A percentile compares a stretch with the other conserved stretches of the same genome.
These are phyloP conservation scores for Neonectria hederae DNA, from an alignment of 2,329 filamentous ascomycete genomes.

Conservation along the genomic window DNA sequence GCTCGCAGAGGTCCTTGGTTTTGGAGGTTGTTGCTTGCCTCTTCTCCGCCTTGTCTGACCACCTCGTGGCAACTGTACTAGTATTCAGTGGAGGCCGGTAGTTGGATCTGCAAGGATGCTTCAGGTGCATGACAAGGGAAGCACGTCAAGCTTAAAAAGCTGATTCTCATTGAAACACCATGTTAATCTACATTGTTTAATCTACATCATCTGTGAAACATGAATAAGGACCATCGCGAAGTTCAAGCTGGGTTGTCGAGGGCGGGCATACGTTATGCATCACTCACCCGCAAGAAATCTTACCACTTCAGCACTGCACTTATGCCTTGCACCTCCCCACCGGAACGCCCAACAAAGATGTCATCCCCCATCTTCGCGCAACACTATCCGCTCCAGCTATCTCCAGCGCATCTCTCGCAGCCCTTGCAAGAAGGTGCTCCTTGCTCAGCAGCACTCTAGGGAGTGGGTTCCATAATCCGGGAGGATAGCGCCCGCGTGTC, in stretches of 20 bases:
- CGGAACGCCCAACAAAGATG: constrained; percentile 37
- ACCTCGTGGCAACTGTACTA: constrained; percentile 9
- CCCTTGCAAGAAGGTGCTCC: constrained; percentile 16
- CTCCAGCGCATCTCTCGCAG: constrained; percentile 29
- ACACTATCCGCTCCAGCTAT: constrained; percentile 36
- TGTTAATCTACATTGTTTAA: no score
- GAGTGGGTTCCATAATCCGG: constrained; percentile 14
- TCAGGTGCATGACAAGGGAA: background rate
- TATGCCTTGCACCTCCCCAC: constrained; percentile 7
- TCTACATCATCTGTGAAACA: background rate
- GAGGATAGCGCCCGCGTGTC: background rate
- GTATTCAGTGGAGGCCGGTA: constrained; percentile 8
- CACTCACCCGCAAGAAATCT: background rate
- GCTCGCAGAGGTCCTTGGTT: background rate
- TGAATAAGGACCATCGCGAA: background rate
- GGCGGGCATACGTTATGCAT: background rate
- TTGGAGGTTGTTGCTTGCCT: background rate
- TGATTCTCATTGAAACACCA: background rate
- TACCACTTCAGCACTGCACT: background rate
- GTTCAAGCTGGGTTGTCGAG: background rate
- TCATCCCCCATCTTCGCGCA: constrained; percentile 39
- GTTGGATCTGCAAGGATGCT: background rate
- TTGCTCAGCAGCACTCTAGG: constrained; percentile 23
- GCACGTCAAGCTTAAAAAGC: background rate
- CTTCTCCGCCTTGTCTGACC: background rate